These are phyloP conservation scores for Postia placenta DNA, from an alignment of 768 basidiomycete genomes.

Conservation along the genomic window DNA sequence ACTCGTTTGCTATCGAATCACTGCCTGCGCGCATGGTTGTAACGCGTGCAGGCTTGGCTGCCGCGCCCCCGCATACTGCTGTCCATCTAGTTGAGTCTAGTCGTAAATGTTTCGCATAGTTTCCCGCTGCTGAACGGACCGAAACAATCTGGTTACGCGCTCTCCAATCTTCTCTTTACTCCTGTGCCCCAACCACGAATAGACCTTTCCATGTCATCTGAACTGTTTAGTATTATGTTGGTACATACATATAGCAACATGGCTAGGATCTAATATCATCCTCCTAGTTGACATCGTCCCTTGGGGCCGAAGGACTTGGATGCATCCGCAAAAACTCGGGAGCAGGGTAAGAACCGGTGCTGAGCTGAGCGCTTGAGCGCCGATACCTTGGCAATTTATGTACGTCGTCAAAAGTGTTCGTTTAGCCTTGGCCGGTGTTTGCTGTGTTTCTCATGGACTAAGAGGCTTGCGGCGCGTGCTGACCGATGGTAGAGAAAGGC, in stretches of 20 bases:
- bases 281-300: no score
- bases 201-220: neutral
- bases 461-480: no score
- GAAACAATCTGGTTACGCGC: neutral
- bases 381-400: no score
- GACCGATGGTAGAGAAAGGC: no score
- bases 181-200: slow-evolving; percentile 6
- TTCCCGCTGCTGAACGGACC: slow-evolving; percentile 1
- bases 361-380: no score
- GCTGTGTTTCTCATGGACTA: no score
- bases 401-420: no score
- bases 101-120: slow-evolving; percentile 1
- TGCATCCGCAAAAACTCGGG: no score
- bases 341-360: no score
- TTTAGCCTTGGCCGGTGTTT: no score
- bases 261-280: neutral
- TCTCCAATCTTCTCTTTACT: neutral
- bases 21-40: no score
- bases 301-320: no score
- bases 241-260: neutral
- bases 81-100: slow-evolving; percentile 1
- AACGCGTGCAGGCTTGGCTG: neutral
- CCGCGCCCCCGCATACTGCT: neutral
- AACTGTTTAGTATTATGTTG: neutral
- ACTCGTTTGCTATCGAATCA: neutral